Conservation (phyloP, 106 monocot species). For the Dioscorea alata region DNA sequence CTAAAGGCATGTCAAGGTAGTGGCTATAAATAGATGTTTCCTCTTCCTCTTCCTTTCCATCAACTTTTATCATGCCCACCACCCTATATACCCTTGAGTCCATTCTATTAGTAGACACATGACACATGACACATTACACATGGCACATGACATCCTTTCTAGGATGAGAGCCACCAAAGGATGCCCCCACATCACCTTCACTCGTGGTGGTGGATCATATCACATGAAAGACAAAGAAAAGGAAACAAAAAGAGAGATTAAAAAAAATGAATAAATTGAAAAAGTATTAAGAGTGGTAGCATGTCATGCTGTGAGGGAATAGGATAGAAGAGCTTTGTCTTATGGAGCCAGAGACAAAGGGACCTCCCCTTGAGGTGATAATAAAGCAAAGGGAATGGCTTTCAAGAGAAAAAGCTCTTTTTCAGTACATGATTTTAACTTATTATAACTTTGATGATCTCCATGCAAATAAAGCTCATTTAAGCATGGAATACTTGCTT, state of each 20-base stretch:
- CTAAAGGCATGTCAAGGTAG: neutral
- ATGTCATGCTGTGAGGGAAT: slow-evolving; percentile 14
- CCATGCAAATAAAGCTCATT: neutral
- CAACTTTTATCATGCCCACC: neutral
- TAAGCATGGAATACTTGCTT: slow-evolving; percentile 1
- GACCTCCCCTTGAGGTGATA: slow-evolving; percentile 9
- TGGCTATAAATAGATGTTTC: neutral
- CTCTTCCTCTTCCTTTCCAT: slow-evolving; percentile 2
- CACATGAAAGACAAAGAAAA: slow-evolving; percentile 35
- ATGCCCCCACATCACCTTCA: slow-evolving; percentile 38
- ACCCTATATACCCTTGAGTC: neutral
- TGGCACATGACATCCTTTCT: slow-evolving; percentile 14
- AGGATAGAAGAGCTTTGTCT: slow-evolving; percentile 5
- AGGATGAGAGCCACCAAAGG: slow-evolving; percentile 9
- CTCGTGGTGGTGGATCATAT: slow-evolving; percentile 28
- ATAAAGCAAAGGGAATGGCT: slow-evolving; percentile 2
- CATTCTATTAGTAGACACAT: slow-evolving; percentile 17
- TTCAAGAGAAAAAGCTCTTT: slow-evolving; percentile 7
- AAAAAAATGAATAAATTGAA: neutral
- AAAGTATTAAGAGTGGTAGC: slow-evolving; percentile 2
- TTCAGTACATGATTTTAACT: slow-evolving; percentile 10
- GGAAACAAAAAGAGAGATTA: slow-evolving; percentile 38
- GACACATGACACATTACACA: too few species aligned
- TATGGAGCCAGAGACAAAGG: slow-evolving; percentile 15
- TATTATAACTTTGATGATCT: neutral